Conservation (phyloP, 176 grass and related monocot genomes). For the Saccharum officinarum region DNA sequence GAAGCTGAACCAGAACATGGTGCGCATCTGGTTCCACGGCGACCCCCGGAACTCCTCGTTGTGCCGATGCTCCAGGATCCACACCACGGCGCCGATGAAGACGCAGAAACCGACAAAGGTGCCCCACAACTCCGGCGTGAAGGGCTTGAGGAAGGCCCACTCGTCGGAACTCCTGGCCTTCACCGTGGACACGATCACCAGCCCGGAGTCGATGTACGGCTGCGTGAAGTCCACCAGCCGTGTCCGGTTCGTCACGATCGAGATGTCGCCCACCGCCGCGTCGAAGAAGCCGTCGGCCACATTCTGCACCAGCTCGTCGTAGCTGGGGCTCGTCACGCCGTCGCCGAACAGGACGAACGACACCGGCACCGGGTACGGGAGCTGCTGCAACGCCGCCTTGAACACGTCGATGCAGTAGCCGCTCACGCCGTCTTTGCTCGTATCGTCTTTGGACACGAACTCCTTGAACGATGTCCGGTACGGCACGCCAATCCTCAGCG, state of each 20-base stretch:
- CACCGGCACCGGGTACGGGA: constrained; percentile 69
- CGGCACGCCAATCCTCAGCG: constrained; percentile 80
- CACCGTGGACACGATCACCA: constrained; percentile 60
- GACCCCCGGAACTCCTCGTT: constrained; percentile 73
- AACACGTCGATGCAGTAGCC: constrained; percentile 97
- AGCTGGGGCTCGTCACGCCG: constrained; percentile 65
- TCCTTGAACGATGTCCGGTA: constrained; percentile 57
- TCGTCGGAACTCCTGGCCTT: constrained; percentile 55
- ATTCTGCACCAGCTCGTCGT: constrained; percentile 56
- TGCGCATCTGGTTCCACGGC: constrained; percentile 55
- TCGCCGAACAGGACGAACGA: constrained; percentile 66
- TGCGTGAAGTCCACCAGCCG: constrained; percentile 83
- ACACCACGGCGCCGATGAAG: constrained; percentile 76
- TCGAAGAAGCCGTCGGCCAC: constrained; percentile 49
- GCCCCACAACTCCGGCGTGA: constrained; percentile 74
- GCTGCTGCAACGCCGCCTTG: constrained; percentile 56
- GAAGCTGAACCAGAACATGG: constrained; percentile 90
- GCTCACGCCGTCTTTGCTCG: constrained; percentile 46
- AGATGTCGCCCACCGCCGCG: constrained; percentile 77
- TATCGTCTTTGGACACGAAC: constrained; percentile 53
- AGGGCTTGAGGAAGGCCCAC: constrained; percentile 88
- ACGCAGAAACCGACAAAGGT: constrained; percentile 56
- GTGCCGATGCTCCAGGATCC: constrained; percentile 77
- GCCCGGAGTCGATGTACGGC: constrained; percentile 77
- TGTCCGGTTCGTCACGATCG: constrained; percentile 72